Evolutionary conservation across 208 protist species (phyloP).

Genomic region (Trypanosoma vivax): DNA sequence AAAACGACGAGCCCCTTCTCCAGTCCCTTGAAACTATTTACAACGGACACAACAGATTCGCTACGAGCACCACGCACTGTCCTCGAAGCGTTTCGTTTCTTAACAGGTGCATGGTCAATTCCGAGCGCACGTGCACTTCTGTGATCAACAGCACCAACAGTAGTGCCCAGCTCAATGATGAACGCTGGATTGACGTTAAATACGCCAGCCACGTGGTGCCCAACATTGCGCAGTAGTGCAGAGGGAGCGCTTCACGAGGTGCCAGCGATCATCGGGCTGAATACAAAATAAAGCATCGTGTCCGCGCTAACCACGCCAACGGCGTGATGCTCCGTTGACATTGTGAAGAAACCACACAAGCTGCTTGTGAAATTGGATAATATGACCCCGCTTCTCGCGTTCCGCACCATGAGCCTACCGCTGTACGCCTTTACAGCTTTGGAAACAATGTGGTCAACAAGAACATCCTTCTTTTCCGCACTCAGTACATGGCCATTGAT

Average conservation of each 20-base stretch:
- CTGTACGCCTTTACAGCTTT: slow-evolving; percentile 33
- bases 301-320: slow-evolving; percentile 7
- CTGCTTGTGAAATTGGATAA: background rate
- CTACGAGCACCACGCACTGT: background rate
- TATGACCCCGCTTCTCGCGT: background rate
- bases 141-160: slow-evolving; percentile 1
- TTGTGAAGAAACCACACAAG: slow-evolving; percentile 10
- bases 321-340: slow-evolving; percentile 6
- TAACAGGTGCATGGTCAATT: slow-evolving; percentile 5
- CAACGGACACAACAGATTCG: too few species aligned
- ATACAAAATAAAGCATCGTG: slow-evolving; percentile 21
- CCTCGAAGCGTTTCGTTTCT: background rate
- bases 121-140: slow-evolving; percentile 11
- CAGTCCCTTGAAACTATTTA: too few species aligned
- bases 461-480: slow-evolving; percentile 24
- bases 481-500: slow-evolving; percentile 1
- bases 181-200: slow-evolving; percentile 5
- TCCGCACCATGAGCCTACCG: slow-evolving; percentile 20
- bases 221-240: background rate
- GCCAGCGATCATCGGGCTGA: slow-evolving; percentile 5
- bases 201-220: slow-evolving; percentile 5
- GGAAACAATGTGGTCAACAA: slow-evolving; percentile 33
- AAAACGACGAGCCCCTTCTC: too few species aligned
- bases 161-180: background rate
- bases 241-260: background rate